These are phyloP conservation scores for Solanum hybrid DNA, from an alignment of 305 asterid species.

Conservation along the genomic window DNA sequence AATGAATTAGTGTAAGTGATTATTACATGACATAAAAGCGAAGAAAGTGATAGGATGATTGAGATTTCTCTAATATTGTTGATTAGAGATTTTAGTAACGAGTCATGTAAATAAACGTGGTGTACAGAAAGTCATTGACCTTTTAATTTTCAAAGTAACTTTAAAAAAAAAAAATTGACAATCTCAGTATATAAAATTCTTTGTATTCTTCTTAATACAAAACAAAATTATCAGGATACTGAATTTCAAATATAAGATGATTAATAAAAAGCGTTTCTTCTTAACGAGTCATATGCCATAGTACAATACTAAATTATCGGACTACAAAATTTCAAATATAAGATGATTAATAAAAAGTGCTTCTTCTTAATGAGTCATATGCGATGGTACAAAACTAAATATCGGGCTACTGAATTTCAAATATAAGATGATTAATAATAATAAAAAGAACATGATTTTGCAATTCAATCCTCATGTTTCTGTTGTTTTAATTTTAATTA, in stretches of 20 bases:
- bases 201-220: neutral
- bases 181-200: neutral
- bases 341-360: neutral
- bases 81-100: neutral
- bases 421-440: neutral
- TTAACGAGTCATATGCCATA: too few relatives aligned
- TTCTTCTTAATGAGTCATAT: too few relatives aligned
- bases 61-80: neutral
- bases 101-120: neutral
- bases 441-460: neutral
- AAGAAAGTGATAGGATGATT: too few relatives aligned
- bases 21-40: neutral
- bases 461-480: neutral
- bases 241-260: too few relatives aligned
- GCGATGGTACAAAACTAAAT: too few relatives aligned
- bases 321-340: neutral
- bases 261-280: too few relatives aligned
- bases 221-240: too few relatives aligned
- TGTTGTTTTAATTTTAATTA: neutral
- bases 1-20: neutral
- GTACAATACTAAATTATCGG: neutral
- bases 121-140: neutral
- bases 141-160: neutral
- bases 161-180: neutral
- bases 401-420: too few relatives aligned